phyloP scores from a whole-genome alignment of 2,329 filamentous ascomycete genomes.

The Zelopaecilomyces penicillatus region DNA sequence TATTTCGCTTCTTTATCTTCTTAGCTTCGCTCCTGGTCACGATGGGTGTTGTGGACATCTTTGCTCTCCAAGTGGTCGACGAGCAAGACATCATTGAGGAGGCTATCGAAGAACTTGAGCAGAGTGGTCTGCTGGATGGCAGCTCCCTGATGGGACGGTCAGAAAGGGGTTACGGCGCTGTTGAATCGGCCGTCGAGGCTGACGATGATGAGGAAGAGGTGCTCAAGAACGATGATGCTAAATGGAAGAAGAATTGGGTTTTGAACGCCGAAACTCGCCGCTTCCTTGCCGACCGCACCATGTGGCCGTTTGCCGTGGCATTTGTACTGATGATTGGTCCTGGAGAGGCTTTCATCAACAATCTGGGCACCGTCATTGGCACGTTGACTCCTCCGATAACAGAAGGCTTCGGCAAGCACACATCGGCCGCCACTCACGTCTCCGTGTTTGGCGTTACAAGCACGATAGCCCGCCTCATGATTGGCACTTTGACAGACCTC shows the following conservation, averaged over 20 bases:
- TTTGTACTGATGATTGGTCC: slow-evolving; percentile 93
- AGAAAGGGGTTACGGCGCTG: slow-evolving; percentile 53
- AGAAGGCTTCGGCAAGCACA: slow-evolving; percentile 32
- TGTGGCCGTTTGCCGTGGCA: slow-evolving; percentile 88
- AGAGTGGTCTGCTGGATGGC: slow-evolving; percentile 72
- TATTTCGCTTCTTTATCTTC: slow-evolving; percentile 84
- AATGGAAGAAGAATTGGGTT: slow-evolving; percentile 77
- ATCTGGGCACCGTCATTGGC: slow-evolving; percentile 85
- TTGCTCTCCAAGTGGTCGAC: slow-evolving; percentile 70
- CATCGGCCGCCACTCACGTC: slow-evolving; percentile 77
- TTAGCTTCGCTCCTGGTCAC: slow-evolving; percentile 61
- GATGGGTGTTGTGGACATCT: slow-evolving; percentile 64
- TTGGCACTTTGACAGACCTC: slow-evolving; percentile 80
- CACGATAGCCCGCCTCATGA: slow-evolving; percentile 81
- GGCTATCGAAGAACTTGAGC: slow-evolving; percentile 82
- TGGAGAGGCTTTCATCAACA: slow-evolving; percentile 97
- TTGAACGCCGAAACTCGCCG: slow-evolving; percentile 82
- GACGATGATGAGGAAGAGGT: slow-evolving; percentile 40
- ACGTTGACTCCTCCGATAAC: slow-evolving; percentile 61
- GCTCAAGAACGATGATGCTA: slow-evolving; percentile 36
- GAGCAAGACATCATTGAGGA: slow-evolving; percentile 84
- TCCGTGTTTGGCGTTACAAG: slow-evolving; percentile 86
- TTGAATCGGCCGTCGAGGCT: slow-evolving; percentile 35
- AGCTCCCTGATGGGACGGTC: slow-evolving; percentile 60
- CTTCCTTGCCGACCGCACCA: slow-evolving; percentile 81